phyloP scores from a whole-genome alignment of 257 asterid genomes.

The Euphrasia confusa region DNA sequence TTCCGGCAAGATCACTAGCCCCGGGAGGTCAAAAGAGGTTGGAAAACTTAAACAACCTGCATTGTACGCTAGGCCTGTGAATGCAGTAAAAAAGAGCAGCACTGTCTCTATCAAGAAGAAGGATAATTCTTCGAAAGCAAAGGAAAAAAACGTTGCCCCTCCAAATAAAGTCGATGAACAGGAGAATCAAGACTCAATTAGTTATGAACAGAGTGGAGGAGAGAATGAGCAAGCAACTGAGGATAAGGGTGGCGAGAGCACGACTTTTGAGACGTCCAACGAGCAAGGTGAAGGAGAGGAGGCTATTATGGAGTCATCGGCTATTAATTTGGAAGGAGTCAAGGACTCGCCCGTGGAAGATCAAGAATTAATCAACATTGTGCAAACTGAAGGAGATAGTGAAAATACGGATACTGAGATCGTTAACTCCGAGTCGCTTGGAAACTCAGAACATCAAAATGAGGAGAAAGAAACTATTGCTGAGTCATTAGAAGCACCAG shows the following conservation, averaged over 20 bases:
- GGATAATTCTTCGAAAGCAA: conserved; percentile 7
- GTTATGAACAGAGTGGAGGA: conserved; percentile 12
- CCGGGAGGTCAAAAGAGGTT: conserved; percentile 33
- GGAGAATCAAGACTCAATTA: conserved; percentile 21
- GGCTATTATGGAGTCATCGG: too few relatives aligned
- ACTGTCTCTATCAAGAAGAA: conserved; percentile 23
- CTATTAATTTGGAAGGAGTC: too few relatives aligned
- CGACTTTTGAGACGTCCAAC: background rate
- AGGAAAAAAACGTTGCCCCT: conserved; percentile 23
- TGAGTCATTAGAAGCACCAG: background rate
- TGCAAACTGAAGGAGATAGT: conserved; percentile 19
- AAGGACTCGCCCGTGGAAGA: conserved; percentile 21
- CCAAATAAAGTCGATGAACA: conserved; percentile 16
- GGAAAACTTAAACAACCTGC: conserved; percentile 35
- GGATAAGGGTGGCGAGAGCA: background rate
- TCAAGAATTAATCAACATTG: conserved; percentile 11
- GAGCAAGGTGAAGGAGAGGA: background rate
- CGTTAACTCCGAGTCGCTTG: background rate
- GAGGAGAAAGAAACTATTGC: background rate
- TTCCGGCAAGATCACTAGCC: conserved; percentile 20
- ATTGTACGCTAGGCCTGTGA: conserved; percentile 30
- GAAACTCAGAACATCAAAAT: too few relatives aligned
- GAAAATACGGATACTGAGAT: background rate
- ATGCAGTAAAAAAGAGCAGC: conserved; percentile 26
- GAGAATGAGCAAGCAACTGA: background rate